Evolutionary conservation across 805 yeast genomes (phyloP).

Genomic region (Myxozyma lipomycoides): DNA sequence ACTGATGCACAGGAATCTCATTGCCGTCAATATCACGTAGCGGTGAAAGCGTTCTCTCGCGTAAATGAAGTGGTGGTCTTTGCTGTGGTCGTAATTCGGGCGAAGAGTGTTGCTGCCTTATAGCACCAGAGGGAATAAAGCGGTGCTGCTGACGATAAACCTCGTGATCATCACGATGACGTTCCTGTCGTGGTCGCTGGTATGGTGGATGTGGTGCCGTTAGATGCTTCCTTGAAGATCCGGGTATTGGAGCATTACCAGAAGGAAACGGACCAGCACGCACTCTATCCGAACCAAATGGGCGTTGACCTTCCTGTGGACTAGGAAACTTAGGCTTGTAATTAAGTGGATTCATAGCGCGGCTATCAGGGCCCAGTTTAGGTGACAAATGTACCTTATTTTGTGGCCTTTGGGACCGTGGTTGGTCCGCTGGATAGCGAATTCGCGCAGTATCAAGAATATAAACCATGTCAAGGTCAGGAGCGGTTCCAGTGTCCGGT

Average conservation of each 20-base stretch:
- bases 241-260: neutral
- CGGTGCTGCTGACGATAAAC: neutral
- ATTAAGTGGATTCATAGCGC: neutral
- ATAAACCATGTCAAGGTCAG: conserved; percentile 51
- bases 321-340: neutral
- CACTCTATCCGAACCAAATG: neutral
- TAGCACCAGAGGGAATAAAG: neutral
- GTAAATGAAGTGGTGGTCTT: neutral
- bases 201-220: neutral
- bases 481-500: conserved; percentile 46
- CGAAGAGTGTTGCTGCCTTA: conserved; percentile 1
- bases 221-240: neutral
- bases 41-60: neutral
- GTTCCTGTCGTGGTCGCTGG: neutral
- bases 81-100: conserved; percentile 2
- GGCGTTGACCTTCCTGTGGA: neutral
- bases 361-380: neutral
- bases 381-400: neutral
- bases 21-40: conserved; percentile 15
- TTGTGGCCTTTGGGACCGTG: neutral
- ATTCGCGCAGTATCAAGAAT: conserved; percentile 55
- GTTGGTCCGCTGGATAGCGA: conserved; percentile 42
- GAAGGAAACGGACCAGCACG: neutral
- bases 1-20: conserved; percentile 2
- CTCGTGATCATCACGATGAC: neutral